Conservation (phyloP, 78 protist species). For the Blattamonas nauphoetae region DNA sequence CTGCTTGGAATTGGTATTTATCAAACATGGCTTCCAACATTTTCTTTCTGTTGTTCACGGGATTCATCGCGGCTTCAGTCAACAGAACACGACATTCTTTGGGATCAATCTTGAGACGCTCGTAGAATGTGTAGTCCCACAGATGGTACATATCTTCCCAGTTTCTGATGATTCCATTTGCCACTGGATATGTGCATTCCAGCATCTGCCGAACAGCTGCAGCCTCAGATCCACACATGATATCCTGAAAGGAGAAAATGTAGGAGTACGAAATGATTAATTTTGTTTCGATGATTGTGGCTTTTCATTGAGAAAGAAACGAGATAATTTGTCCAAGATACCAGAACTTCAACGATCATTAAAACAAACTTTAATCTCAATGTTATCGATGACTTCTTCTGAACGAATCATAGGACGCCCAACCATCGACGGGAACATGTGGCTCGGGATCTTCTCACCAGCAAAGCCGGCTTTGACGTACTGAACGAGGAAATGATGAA, state of each 20-base stretch:
- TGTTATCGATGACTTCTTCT: slow-evolving; percentile 60
- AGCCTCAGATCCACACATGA: slow-evolving; percentile 83
- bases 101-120: neutral
- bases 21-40: slow-evolving; percentile 72
- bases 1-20: slow-evolving; percentile 60
- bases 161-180: slow-evolving; percentile 57
- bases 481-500: slow-evolving; percentile 40
- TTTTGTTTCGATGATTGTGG: too few species aligned
- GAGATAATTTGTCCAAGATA: too few species aligned
- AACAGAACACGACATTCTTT: neutral
- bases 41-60: slow-evolving; percentile 63
- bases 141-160: slow-evolving; percentile 63
- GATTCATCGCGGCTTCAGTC: slow-evolving; percentile 49
- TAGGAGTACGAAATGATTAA: too few species aligned
- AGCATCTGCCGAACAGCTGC: neutral
- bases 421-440: slow-evolving; percentile 54
- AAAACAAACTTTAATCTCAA: slow-evolving; percentile 27
- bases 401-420: slow-evolving; percentile 40
- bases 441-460: slow-evolving; percentile 62
- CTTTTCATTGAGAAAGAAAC: too few species aligned
- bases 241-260: slow-evolving; percentile 73
- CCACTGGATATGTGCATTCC: slow-evolving; percentile 11
- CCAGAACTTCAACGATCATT: too few species aligned
- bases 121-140: slow-evolving; percentile 52
- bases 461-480: slow-evolving; percentile 91